Base-by-base conservation (phyloP, 1,284 basidiomycete genomes). In the Apiotrichum domesticum region DNA sequence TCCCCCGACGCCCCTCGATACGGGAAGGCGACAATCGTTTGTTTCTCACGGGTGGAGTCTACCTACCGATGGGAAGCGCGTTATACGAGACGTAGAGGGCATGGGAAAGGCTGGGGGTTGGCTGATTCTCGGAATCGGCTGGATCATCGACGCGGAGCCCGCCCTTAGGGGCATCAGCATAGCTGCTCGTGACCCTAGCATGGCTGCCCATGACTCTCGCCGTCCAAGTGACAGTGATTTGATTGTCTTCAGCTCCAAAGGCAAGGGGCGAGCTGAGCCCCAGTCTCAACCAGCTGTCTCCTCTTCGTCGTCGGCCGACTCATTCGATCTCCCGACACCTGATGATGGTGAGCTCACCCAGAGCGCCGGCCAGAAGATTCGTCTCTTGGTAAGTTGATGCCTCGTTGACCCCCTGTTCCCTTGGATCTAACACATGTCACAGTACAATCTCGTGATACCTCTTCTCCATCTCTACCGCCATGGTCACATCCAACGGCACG, bases 31-130 rank as follows among this genome's bases (percentile, higher is more conserved):
- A 21, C 43, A 47, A 6, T 39, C 57, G 35, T 15, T 50, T 2
- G 13, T 37, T 14, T 39, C 62, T 0, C 58, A 64, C 8, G 69
- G 70, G 4, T 74, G 72, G 72, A 60, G 65, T 6, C 65, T 74
- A 10, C 67, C 69, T 2, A 67, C 60, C 44, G 68, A 72, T 14
- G 72, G 71, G 21, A 75, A 73, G 46, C 58, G 68, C 13, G 71
- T 65, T 1, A 63, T 72, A 2, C 59, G 73, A 29, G 71, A 73
- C 59, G 67, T 68, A 0, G 64, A 72, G 43, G 64, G 66, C 1
- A 72, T 73, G 70, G 73, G 71, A 13, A 62, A 71, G 6, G 73
- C 73, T 2, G 70, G 63, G 6, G 71, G 66, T n/a, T 75, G 73
- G 73, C 63, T 72, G 34, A 63, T 72, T 6, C 55, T 75, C 2